Evolutionary conservation across 768 basidiomycete genomes (phyloP), one percentile per base, ranked within the genome.

Genomic region (Sutorius australiensis): DNA sequence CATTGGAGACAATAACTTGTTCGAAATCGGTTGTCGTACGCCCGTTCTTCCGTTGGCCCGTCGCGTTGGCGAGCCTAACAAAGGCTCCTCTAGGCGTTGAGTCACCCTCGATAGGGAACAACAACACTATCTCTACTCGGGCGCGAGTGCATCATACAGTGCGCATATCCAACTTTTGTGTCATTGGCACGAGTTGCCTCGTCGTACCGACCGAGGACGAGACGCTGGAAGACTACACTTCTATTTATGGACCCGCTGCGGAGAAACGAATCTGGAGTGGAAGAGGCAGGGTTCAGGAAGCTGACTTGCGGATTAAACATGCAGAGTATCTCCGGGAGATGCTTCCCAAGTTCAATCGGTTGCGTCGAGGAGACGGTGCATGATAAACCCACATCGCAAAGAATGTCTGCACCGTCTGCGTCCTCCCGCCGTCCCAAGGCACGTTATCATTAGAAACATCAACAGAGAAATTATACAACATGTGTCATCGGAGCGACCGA

Each of bases 11-110:
- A 84, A 90, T 55, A 98, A 98, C 68, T 75, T 94, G 53, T 95
- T 99, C 63, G 92, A 97, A 72, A 92, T 97, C 48, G 91, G 89
- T 19, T 92, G 87, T 69, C 87, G 95, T 95, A 64, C 56, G 90
- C 16, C 12, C 12, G 11, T 37, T 12, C 3, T 13, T 2, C 16
- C 14, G 13, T 12, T 21, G 36, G n/a, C 27, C 4, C 11, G 28
- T 44, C 5, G n/a, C 47, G 11, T 24, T 16, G 10, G 36, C 11
- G 19, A 24, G 6, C 28, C n/a, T 11, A 17, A 37, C 33, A 1
- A 32, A 10, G 5, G 9, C 10, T 19, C 6, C 17, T 31, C 4
- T 27, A 97, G 93, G 92, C 31, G 80, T 98, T 42, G 95, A 98
- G 72, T 87, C 81, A 16, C 90, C 89, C 3, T 78, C 84, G 3